Base-by-base conservation (phyloP, 1,284 basidiomycete genomes). In the Trichosporon sp. region DNA sequence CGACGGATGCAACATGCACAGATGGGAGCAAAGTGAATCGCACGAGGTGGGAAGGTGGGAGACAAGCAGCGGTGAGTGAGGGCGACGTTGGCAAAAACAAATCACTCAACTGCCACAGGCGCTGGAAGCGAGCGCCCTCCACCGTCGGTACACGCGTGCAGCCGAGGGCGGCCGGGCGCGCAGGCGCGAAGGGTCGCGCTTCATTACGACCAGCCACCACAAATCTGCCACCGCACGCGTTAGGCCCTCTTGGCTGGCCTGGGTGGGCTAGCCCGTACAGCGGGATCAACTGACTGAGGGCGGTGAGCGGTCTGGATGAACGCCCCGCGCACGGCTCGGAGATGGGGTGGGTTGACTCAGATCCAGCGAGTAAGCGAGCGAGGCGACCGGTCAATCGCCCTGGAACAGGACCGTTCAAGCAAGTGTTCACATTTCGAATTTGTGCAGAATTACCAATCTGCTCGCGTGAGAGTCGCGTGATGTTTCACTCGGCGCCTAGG, bases 21-120 rank as follows among this genome's bases (percentile, higher is more conserved):
- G 16, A 35, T 61, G 56, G 59, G 32, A 35, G 19, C 59, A 63
- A 35, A 37, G 31, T 37, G 32, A 26, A 21, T 31, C 46, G 46
- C 46, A 48, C 26, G 54, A 16, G 56, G 26, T 56, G 51, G 38
- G 26, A 26, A 26, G 26, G 26, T 26, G 26, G 26, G 26, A 26
- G 26, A 26, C 26, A 1, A 26, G 26, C 26, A 26, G 26, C 26
- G 26, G 26, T 26, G 26, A 26, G 26, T 21, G 51, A 56, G 59
- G 59, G 32, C 59, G 32, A 63, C 31, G 59, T 63, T 63, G 59
- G 59, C 59, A 63, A 63, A 63, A 63, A 63, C 59, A 63, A 63
- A 63, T 63, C 59, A 63, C 59, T 63, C 59, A 63, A 63, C 32
- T 63, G 59, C 59, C 59, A 63, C 59, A n/a, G 26, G 31, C 31